Percentiles rank a stretch among this genome's conserved stretches.
These are phyloP conservation scores for Vicia sativa DNA, from an alignment of 306 rosid genomes.

Conservation along the genomic window DNA sequence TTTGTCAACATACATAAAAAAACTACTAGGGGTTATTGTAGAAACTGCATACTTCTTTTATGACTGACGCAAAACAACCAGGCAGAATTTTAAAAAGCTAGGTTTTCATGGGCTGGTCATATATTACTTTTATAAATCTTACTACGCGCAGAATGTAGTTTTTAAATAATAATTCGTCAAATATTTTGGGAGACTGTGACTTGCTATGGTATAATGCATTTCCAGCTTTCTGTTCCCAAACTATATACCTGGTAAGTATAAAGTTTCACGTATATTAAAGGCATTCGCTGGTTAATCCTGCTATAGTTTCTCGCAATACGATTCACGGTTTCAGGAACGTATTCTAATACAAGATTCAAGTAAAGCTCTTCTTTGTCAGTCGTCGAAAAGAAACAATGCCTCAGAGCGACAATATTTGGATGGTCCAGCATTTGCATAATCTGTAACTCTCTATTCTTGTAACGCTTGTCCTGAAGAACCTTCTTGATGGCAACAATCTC, in stretches of 20 bases:
- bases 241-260: conserved; percentile 84
- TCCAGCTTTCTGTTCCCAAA: conserved; percentile 4
- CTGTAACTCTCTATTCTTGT: conserved; percentile 95
- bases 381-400: conserved; percentile 90
- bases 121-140: conserved; percentile 11
- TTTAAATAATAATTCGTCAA: conserved; percentile 7
- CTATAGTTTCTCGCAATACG: conserved; percentile 88
- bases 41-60: conserved; percentile 8
- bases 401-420: conserved; percentile 89
- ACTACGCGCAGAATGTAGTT: background rate
- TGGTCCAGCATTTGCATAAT: conserved; percentile 99
- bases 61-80: conserved; percentile 13
- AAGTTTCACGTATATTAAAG: conserved; percentile 89
- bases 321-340: conserved; percentile 91
- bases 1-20: conserved; percentile 12
- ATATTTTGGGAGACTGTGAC: conserved; percentile 3
- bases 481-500: conserved; percentile 98
- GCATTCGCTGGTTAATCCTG: conserved; percentile 94
- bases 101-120: conserved; percentile 10
- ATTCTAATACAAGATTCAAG: conserved; percentile 94
- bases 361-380: conserved; percentile 94
- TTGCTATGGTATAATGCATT: conserved; percentile 17
- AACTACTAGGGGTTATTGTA: conserved; percentile 8
- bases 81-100: background rate
- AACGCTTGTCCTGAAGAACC: conserved; percentile 98